Base-by-base conservation (phyloP, 208 protist genomes). In the Trypanosoma rangeli region DNA sequence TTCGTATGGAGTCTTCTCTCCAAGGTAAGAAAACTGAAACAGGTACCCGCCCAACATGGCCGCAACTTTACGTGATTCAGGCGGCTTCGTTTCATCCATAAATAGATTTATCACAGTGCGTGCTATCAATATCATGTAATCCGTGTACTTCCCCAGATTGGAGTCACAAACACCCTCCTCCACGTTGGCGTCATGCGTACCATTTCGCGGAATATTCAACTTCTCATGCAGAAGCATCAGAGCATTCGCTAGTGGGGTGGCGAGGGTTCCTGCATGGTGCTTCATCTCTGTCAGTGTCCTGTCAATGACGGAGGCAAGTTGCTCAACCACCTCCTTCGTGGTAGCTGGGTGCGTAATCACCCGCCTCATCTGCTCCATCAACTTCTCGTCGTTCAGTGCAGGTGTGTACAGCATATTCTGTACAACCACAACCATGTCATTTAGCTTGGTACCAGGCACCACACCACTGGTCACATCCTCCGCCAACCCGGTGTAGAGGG, bases 1-100 rank as follows among this genome's bases (percentile, higher is more conserved):
- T 67, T 76, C 65, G 60, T 83, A 78, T 13, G 89, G 89, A 28
- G 73, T 92, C 66, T 78, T 72, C n/a, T n/a, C n/a, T 42, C 69
- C 78, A 37, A 94, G 63, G 77, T 94, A 94, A 33, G 65, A 70
- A 68, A 83, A 92, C 70, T 86, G 80, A 73, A 92, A 94, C 28
- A 88, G 60, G 73, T 94, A 90, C 15, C 76, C 89, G 63, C 82
- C 85, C 48, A 87, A 67, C 29, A 85, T 74, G 18, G 86, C 86
- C 5, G 83, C 86, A 5, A 92, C 86, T 12, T 79, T 82, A 52
- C 85, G 86, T 1, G 84, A 59, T 60, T 87, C 80, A 20, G 76
- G 71, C 28, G 80, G 70, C 31, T 83, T 79, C 7, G 59, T 63
- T 10, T 69, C 72, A 66, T 92, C 73, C 10, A 78, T 77, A 26